These are phyloP conservation scores for Talaromyces ruber DNA, from an alignment of 495 filamentous ascomycete species.

Conservation along the genomic window DNA sequence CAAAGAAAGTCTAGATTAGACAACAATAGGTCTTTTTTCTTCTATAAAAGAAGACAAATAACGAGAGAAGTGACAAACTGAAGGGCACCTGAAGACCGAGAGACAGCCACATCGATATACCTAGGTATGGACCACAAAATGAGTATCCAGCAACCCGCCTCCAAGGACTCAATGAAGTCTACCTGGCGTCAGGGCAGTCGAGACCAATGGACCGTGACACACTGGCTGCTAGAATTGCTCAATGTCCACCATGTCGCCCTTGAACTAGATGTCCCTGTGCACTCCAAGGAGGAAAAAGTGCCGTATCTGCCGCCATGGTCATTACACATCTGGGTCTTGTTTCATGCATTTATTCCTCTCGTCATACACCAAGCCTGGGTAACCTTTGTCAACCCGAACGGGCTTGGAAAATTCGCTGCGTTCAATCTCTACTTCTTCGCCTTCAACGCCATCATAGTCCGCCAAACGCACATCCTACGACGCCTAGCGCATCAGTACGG, in stretches of 20 bases:
- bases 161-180: conserved; percentile 37
- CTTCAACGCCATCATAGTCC: conserved; percentile 24
- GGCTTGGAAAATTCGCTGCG: conserved; percentile 19
- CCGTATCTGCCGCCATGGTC: conserved; percentile 31
- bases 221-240: conserved; percentile 25
- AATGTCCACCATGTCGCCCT: conserved; percentile 26
- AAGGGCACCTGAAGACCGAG: not conserved
- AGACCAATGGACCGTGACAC: conserved; percentile 24
- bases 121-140: not conserved
- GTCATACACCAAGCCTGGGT: conserved; percentile 25
- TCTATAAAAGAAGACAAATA: not conserved
- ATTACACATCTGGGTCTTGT: conserved; percentile 28
- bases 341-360: conserved; percentile 28
- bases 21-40: not conserved
- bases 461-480: conserved; percentile 19
- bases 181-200: conserved; percentile 29
- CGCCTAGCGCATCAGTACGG: conserved; percentile 19
- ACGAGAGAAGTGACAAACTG: not conserved
- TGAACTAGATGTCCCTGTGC: conserved; percentile 26
- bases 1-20: not conserved
- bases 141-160: not conserved
- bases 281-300: conserved; percentile 27
- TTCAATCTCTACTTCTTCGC: conserved; percentile 31
- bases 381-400: conserved; percentile 19
- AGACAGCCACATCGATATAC: no score